A percentile compares a stretch with the other conserved stretches of the same genome.
Conservation (phyloP, 2,329 filamentous ascomycete genomes). For the Pleoardoris graminearum region DNA sequence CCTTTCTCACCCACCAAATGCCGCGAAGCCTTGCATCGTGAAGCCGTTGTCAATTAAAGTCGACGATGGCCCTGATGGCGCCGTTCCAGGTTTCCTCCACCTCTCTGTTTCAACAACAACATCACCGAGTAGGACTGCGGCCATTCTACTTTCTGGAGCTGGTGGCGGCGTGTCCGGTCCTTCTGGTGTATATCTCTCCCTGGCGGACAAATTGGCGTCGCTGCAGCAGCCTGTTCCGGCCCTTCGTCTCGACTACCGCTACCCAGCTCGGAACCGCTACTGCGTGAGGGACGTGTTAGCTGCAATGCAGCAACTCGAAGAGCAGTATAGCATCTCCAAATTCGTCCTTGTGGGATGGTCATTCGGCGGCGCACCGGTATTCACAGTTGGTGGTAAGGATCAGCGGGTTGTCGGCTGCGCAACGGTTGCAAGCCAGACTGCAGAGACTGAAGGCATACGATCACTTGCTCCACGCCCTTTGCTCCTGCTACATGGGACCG, state of each 20-base stretch:
- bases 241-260: constrained; percentile 49
- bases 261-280: constrained; percentile 39
- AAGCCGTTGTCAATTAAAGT: constrained; percentile 19
- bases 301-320: constrained; percentile 43
- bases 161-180: constrained; percentile 49
- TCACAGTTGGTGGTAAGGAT: constrained; percentile 41
- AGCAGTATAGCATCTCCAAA: constrained; percentile 31
- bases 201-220: constrained; percentile 48
- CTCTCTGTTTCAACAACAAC: constrained; percentile 12
- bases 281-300: constrained; percentile 46
- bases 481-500: constrained; percentile 47
- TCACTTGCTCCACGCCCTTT: constrained; percentile 41
- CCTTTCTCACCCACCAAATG: constrained; percentile 14
- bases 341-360: constrained; percentile 48
- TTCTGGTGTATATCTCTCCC: constrained; percentile 46
- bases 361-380: constrained; percentile 49
- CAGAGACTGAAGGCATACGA: constrained; percentile 39
- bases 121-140: constrained; percentile 42
- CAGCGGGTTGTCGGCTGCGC: constrained; percentile 44
- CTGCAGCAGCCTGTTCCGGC: constrained; percentile 44
- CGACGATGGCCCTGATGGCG: constrained; percentile 16
- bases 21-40: constrained; percentile 7
- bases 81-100: constrained; percentile 22
- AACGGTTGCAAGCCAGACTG: constrained; percentile 48
- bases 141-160: constrained; percentile 46